Percentiles rank a stretch among this genome's conserved stretches.
Evolutionary conservation across 768 basidiomycete species (phyloP).

Genomic region (Kwoniella heveanensis): DNA sequence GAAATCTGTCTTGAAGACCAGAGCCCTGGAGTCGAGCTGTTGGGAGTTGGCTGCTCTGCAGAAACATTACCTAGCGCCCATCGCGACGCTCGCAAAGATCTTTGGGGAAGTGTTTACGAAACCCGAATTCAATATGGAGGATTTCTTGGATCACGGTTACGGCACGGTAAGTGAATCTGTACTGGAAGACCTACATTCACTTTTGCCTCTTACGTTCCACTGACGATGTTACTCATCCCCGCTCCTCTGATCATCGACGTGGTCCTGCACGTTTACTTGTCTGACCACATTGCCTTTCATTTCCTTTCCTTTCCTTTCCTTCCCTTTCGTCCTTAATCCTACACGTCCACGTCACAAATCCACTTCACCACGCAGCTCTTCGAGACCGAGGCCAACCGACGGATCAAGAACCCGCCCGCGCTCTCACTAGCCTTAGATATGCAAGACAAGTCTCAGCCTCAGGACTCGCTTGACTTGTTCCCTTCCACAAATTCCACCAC

Average conservation of each 20-base stretch:
- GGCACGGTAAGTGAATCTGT: constrained; percentile 57
- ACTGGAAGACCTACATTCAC: too few relatives aligned
- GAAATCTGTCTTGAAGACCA: constrained; percentile 71
- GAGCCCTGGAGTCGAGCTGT: constrained; percentile 80
- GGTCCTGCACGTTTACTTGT: background rate
- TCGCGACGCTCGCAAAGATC: constrained; percentile 84
- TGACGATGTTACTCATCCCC: too few relatives aligned
- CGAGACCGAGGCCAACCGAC: constrained; percentile 76
- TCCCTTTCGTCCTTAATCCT: too few relatives aligned
- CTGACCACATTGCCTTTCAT: background rate
- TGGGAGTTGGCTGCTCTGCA: constrained; percentile 87
- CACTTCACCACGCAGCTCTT: constrained; percentile 79
- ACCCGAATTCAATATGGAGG: constrained; percentile 83
- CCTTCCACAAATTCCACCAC: constrained; percentile 2
- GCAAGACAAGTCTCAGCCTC: constrained; percentile 23
- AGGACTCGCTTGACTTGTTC: constrained; percentile 11
- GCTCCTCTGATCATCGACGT: too few relatives aligned
- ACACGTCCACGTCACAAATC: too few relatives aligned
- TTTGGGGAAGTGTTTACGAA: constrained; percentile 92
- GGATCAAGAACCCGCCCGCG: constrained; percentile 76
- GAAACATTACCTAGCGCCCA: constrained; percentile 78
- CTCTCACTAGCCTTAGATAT: constrained; percentile 54
- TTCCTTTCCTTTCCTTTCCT: too few relatives aligned
- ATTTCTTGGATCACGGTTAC: constrained; percentile 82
- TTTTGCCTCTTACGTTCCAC: too few relatives aligned